Base-by-base conservation (phyloP, 768 basidiomycete species). In the Boletus sensibilis region DNA sequence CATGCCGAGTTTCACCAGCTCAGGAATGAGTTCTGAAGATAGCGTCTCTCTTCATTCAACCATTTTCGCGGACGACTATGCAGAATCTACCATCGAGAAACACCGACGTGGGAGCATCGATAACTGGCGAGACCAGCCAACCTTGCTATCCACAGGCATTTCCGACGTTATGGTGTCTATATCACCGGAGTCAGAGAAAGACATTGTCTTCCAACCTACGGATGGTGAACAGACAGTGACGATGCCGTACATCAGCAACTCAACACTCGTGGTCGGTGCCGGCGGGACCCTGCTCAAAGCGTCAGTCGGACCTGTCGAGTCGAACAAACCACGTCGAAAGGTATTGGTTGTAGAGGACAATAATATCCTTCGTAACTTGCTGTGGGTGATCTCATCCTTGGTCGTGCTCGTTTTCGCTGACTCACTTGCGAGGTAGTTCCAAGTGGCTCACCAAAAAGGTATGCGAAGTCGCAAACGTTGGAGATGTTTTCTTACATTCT, bases 311-410 rank as follows among this genome's bases (percentile, higher is more conserved):
- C 74, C 84, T 8, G 58, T 82, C 16, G 79, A 79, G 20, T 68
- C 70, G 12, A 67, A 70, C n/a, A 76, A 76, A 39, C 73, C 75
- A 18, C 75, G 72, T 5, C 78, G 85, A 59, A 80, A 85, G 51
- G 85, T 95, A 6, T 75, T 97, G 39, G 85, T 96, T 1, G 90
- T 96, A 2, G 94, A 97, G 72, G 95, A 98, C 65, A 97, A 97
- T 68, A 81, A 71, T 54, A 88, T 98, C 53, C 82, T 97, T 56
- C 84, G 93, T 50, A 85, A 82, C 64, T 77, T 97, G 25, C 79
- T 97, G 85, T 92, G 72, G 62, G 90, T 78, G n/a, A 25, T 52
- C 29, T 39, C 14, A 14, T 55, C 37, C 41, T 40, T 48, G 29
- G 39, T 57, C 38, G 31, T 50, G 37, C 40, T 51, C 37, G 20